phyloP scores from a whole-genome alignment of 225 moss, liverwort and hornwort genomes.

The Climacium dendroides region DNA sequence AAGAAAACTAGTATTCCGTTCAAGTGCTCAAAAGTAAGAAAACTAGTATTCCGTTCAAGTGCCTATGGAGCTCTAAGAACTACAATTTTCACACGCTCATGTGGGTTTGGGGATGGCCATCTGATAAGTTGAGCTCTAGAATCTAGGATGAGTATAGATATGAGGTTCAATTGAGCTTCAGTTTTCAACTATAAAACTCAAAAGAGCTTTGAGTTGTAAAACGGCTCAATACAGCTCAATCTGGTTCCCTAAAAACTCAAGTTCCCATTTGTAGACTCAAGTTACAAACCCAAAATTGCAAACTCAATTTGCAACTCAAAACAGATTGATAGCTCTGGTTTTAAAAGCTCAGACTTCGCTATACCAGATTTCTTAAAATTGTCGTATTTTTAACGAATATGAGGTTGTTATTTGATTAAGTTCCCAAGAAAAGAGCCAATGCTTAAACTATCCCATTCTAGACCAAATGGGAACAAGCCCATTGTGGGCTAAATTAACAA shows the following conservation, averaged over 20 bases:
- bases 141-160: no score
- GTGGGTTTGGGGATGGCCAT: no score
- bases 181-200: neutral
- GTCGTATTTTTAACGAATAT: neutral
- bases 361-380: neutral
- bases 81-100: neutral
- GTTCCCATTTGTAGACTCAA: neutral
- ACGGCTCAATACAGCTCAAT: neutral
- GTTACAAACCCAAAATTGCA: neutral
- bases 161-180: no score
- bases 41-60: neutral
- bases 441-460: no score
- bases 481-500: no score
- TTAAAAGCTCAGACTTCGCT: neutral
- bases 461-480: no score
- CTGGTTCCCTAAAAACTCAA: neutral
- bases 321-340: neutral
- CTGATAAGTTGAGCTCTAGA: no score
- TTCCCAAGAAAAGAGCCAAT: no score
- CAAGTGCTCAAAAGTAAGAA: neutral
- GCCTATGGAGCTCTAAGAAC: neutral
- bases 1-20: no score
- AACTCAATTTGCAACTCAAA: neutral
- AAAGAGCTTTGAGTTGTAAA: neutral
- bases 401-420: no score